These are phyloP conservation scores for Syzygium aqueum DNA, from an alignment of 345 rosid genomes.

Conservation along the genomic window DNA sequence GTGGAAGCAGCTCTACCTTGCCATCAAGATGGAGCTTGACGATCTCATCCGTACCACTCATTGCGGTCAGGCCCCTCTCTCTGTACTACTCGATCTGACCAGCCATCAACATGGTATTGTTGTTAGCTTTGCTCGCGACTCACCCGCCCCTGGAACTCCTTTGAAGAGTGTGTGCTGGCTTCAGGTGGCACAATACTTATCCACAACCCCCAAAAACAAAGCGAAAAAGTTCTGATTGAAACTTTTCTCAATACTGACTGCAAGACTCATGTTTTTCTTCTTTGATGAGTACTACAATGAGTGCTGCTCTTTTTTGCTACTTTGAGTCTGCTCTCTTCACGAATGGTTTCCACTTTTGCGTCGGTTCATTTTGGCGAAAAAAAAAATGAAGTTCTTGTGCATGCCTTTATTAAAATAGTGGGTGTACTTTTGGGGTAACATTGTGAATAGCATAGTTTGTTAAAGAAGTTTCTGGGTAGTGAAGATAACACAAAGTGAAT, in stretches of 20 bases:
- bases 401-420: neutral
- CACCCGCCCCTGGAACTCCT: neutral
- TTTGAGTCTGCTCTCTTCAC: neutral
- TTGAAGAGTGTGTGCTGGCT: neutral
- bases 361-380: neutral
- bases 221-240: neutral
- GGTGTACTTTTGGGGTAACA: neutral
- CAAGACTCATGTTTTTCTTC: neutral
- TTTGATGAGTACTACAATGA: neutral
- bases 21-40: conserved; percentile 82
- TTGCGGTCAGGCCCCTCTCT: conserved; percentile 6
- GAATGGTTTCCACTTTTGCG: neutral
- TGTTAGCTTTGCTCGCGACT: neutral
- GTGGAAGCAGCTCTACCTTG: conserved; percentile 79
- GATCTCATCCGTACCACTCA: conserved; percentile 61
- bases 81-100: neutral
- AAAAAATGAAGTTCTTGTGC: neutral
- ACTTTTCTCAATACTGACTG: neutral
- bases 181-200: neutral
- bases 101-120: no score
- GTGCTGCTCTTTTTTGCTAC: neutral
- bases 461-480: neutral
- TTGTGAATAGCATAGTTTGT: neutral
- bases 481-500: neutral
- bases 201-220: neutral